Conservation (phyloP, 2,329 filamentous ascomycete genomes). For the Colletotrichum zoysiae region DNA sequence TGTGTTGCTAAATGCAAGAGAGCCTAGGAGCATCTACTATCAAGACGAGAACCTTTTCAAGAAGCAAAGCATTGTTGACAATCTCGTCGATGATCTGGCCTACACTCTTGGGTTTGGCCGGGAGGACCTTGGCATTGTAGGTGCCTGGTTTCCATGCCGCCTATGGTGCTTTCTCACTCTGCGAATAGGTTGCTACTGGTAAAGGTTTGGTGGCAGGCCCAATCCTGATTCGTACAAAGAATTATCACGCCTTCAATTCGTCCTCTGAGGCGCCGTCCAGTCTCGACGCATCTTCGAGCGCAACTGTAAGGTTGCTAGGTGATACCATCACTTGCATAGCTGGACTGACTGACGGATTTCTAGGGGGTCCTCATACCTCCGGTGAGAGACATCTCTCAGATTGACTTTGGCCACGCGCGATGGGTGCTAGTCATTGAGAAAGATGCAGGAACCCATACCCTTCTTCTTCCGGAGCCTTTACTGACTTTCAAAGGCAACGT, state of each 20-base stretch:
- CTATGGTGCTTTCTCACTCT: not conserved
- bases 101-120: slow-evolving; percentile 75
- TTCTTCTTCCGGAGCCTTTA: not conserved
- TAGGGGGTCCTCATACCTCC: slow-evolving; percentile 74
- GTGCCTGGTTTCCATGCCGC: slow-evolving; percentile 42
- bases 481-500: slow-evolving; percentile 72
- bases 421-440: slow-evolving; percentile 86
- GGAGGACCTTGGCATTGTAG: slow-evolving; percentile 77
- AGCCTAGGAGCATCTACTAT: slow-evolving; percentile 82
- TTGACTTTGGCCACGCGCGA: slow-evolving; percentile 63
- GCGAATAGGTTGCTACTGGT: slow-evolving; percentile 74
- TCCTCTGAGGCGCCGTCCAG: slow-evolving; percentile 37
- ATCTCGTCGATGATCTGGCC: slow-evolving; percentile 80
- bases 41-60: slow-evolving; percentile 79
- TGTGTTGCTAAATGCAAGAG: slow-evolving; percentile 1
- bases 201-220: slow-evolving; percentile 79
- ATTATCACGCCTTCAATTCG: slow-evolving; percentile 41
- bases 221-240: slow-evolving; percentile 55
- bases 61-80: slow-evolving; percentile 76
- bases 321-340: slow-evolving; percentile 4
- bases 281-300: slow-evolving; percentile 47
- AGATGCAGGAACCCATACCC: slow-evolving; percentile 64
- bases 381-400: slow-evolving; percentile 58
- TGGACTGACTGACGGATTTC: slow-evolving; percentile 47
- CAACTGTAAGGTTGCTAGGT: slow-evolving; percentile 46